A percentile compares a stretch with the other conserved stretches of the same genome.
Evolutionary conservation across 2,329 filamentous ascomycete genomes (phyloP).

Genomic region (Colletotrichum chlorophyti): DNA sequence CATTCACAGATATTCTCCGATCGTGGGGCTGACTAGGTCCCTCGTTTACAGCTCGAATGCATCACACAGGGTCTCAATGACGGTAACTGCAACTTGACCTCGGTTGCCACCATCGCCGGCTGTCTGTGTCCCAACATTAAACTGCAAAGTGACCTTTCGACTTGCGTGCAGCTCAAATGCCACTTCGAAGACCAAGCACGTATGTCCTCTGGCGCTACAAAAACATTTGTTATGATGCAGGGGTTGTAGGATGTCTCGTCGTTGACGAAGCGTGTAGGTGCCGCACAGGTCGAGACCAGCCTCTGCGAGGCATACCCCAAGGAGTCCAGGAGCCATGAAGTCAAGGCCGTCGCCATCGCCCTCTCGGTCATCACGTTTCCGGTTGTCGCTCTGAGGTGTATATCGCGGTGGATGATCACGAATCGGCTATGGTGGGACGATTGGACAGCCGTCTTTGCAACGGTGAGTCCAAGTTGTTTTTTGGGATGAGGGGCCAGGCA

Average conservation of each 20-base stretch:
- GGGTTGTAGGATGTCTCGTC: neutral
- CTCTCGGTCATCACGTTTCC: constrained; percentile 26
- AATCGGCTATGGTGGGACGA: constrained; percentile 32
- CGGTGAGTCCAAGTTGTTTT: constrained; percentile 1
- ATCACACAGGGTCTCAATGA: neutral
- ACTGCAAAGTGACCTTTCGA: constrained; percentile 24
- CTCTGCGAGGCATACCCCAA: constrained; percentile 31
- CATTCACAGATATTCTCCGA: neutral
- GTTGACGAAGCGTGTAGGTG: neutral
- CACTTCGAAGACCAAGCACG: constrained; percentile 28
- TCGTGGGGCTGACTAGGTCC: constrained; percentile 8
- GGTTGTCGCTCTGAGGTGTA: constrained; percentile 28
- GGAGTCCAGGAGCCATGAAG: constrained; percentile 29
- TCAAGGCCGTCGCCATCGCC: constrained; percentile 35
- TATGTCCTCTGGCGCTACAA: neutral
- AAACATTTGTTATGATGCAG: neutral
- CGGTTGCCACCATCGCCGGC: constrained; percentile 16
- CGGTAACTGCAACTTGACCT: constrained; percentile 28
- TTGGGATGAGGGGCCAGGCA: too few relatives aligned
- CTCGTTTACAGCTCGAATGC: constrained; percentile 19
- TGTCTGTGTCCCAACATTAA: constrained; percentile 29
- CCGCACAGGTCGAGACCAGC: constrained; percentile 2
- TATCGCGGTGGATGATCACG: constrained; percentile 27
- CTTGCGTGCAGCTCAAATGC: constrained; percentile 31
- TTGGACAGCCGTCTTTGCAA: constrained; percentile 22